These are phyloP conservation scores for Pichia kluyveri DNA, from an alignment of 805 yeast species.

Conservation along the genomic window DNA sequence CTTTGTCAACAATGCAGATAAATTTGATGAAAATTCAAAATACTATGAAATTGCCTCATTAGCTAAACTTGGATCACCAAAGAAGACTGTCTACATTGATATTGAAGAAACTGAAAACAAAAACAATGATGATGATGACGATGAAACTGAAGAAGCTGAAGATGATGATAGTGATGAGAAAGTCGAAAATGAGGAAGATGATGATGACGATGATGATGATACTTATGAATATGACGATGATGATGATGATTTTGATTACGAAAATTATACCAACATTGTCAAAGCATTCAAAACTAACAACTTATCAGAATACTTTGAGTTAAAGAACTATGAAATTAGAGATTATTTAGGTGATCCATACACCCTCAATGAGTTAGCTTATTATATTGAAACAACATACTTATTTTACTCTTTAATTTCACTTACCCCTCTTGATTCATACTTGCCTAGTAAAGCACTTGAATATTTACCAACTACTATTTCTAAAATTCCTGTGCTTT, in stretches of 20 bases:
- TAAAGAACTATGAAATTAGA: conserved; percentile 21
- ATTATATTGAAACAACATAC: conserved; percentile 16
- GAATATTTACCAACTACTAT: conserved; percentile 19
- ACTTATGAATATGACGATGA: conserved; percentile 27
- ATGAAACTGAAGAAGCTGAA: conserved; percentile 67
- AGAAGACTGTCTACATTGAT: conserved; percentile 10
- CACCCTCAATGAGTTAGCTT: conserved; percentile 20
- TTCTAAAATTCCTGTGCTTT: conserved; percentile 24
- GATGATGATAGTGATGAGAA: conserved; percentile 23
- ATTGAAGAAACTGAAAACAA: conserved; percentile 8
- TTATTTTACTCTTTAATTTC: conserved; percentile 12
- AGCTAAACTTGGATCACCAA: conserved; percentile 8
- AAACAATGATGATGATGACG: conserved; percentile 59
- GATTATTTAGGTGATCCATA: conserved; percentile 27
- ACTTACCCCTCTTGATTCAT: conserved; percentile 13
- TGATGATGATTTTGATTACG: conserved; percentile 11
- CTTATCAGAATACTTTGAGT: conserved; percentile 14
- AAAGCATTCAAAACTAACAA: conserved; percentile 8
- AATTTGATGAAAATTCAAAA: conserved; percentile 17
- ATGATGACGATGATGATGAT: conserved; percentile 49
- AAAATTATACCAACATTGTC: conserved; percentile 3
- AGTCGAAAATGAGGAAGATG: conserved; percentile 10
- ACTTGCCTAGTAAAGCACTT: conserved; percentile 18
- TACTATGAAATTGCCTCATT: conserved; percentile 21
- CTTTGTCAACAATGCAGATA: conserved; percentile 16